Evolutionary conservation across 495 filamentous ascomycete species (phyloP).

Genomic region (Hapsidospora chrysogenum): DNA sequence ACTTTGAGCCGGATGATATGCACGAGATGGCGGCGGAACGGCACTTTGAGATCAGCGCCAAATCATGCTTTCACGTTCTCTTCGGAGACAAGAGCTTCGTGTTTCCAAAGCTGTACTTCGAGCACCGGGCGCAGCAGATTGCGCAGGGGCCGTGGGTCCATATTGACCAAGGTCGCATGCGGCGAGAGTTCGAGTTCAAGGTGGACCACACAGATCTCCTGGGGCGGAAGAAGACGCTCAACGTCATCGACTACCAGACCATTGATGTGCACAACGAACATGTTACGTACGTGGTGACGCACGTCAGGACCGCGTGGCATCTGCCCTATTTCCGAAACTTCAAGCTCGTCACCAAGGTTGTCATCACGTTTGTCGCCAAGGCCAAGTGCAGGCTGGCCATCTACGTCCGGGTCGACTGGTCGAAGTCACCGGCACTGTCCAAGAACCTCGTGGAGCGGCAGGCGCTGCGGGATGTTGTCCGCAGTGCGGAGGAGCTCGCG

Average conservation of each 20-base stretch:
- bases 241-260: slow-evolving; percentile 68
- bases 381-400: slow-evolving; percentile 83
- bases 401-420: slow-evolving; percentile 78
- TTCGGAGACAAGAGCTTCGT: slow-evolving; percentile 92
- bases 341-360: slow-evolving; percentile 74
- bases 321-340: slow-evolving; percentile 67
- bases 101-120: slow-evolving; percentile 80
- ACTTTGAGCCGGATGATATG: slow-evolving; percentile 71
- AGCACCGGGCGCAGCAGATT: slow-evolving; percentile 61
- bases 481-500: slow-evolving; percentile 70
- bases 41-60: slow-evolving; percentile 72
- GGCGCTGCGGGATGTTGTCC: slow-evolving; percentile 61
- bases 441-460: slow-evolving; percentile 64
- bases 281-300: slow-evolving; percentile 84
- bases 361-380: slow-evolving; percentile 85
- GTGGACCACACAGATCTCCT: slow-evolving; percentile 51
- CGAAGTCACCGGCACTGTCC: slow-evolving; percentile 42
- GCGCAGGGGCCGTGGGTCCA: slow-evolving; percentile 77
- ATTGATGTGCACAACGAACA: slow-evolving; percentile 91
- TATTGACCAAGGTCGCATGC: slow-evolving; percentile 48
- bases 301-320: slow-evolving; percentile 81
- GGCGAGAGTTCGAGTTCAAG: slow-evolving; percentile 64
- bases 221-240: slow-evolving; percentile 37
- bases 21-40: slow-evolving; percentile 51
- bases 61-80: slow-evolving; percentile 86